Evolutionary conservation across 768 basidiomycete genomes (phyloP), one percentile per base, ranked within the genome.

Genomic region (Pisolithus sp.): DNA sequence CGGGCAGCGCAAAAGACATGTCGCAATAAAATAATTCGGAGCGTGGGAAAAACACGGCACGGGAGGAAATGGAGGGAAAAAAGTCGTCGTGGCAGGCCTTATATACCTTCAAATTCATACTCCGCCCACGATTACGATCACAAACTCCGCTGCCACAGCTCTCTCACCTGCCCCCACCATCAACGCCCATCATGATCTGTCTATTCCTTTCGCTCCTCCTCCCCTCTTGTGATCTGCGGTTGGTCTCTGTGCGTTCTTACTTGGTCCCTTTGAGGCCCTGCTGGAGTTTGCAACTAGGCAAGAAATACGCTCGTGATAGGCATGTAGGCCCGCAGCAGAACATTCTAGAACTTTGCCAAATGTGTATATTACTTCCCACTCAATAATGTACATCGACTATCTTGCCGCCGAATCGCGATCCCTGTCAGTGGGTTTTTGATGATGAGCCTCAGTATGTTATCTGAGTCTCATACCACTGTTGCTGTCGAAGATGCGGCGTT

Each of bases 1-100:
- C 80, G 56, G 86, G 86, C 49, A 89, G 76, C 31, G 83, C 82
- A 62, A 84, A 85, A 44, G 77, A 78, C 76, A 78, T 77, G 26
- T 28, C 43, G 34, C 48, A 18, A 38, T 51, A 60, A 55, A 50
- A 43, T 37, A 48, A 36, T 59, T 17, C 55, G 59, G 49, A 53
- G 39, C 41, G 63, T 69, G 56, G 51, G 62, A 36, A 41, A 68
- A 67, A 63, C 24, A 7, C 24, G 26, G 52, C 64, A 60, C 46
- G 62, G 60, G 60, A 28, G 58, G 58, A 64, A 68, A 60, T 36
- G 36, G 51, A 12, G 46, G 34, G 13, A 52, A 7, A 53, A n/a
- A 53, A 55, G 13, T 8, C 4, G 54, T 51, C 57, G 39, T 52
- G 42, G 26, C 8, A 49, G 48, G 18, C 28, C 23, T 66, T 68